Evolutionary conservation across 805 yeast genomes (phyloP), one percentile per base, ranked within the genome.

Genomic region (Scheffersomyces spartinae): DNA sequence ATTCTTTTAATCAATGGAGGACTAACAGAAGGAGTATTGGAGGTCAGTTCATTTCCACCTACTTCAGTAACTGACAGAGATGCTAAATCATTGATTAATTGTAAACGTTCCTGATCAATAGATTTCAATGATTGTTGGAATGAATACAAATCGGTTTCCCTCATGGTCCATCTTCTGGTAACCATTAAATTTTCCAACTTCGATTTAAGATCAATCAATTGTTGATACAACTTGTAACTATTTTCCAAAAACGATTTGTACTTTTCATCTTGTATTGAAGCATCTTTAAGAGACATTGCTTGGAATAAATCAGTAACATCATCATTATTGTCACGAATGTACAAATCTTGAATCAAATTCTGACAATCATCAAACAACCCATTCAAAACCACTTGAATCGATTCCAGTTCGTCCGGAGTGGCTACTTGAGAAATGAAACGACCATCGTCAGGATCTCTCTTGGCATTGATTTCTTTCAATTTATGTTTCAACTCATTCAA

Each of bases 131-230:
- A 64, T 42, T 76, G 73, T 52, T 85, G 94, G 47, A 81, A 86
- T 25, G 68, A 65, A 55, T 80, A 91, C 33, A 91, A 63, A 54
- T 91, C 99, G 0, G 98, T 91, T 43, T 86, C 95, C 44, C 99
- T 72, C 56, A 91, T 61, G 2, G 97, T 88, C 99, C 99, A 91
- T 49, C 98, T 71, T 52, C 95, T 75, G 3, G 98, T 91, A 23
- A 91, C 73, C 40, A 88, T 63, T 34, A 91, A 59, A 38, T 82
- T 83, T 39, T 83, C 95, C 33, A 91, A 64, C 11, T 76, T 75
- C 13, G 71, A 63, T 47, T 84, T 82, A 38, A 84, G 63, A 23
- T 66, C 70, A 16, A 69, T 56, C 36, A 91, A 59, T 31, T 70
- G 64, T 25, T 69, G 64, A 52, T 81, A 86, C 15, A 80, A 61